Evolutionary conservation across 1,284 basidiomycete genomes (phyloP).

Genomic region (Cutaneotrichosporon sp.): DNA sequence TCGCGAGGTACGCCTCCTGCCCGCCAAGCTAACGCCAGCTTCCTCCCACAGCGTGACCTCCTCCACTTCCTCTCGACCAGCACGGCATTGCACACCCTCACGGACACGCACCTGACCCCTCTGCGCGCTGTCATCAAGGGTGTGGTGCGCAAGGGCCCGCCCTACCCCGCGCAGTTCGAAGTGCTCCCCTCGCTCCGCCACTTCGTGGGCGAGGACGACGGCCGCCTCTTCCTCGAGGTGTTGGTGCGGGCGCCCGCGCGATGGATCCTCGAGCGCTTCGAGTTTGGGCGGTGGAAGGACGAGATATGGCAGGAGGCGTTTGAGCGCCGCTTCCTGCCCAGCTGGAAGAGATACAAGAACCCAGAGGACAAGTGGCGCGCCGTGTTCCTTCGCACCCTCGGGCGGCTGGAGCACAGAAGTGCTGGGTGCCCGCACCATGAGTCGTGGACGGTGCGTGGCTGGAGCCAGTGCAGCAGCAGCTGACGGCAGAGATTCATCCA

Average conservation of each 20-base stretch:
- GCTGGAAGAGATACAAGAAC: conserved; percentile 44
- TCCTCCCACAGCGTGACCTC: conserved; percentile 36
- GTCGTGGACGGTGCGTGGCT: conserved; percentile 47
- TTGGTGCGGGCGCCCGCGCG: conserved; percentile 40
- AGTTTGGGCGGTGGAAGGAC: conserved; percentile 38
- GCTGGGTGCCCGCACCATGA: conserved; percentile 49
- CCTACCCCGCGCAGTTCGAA: conserved; percentile 40
- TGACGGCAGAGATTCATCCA: conserved; percentile 45
- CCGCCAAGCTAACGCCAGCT: conserved; percentile 21
- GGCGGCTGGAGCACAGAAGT: conserved; percentile 41
- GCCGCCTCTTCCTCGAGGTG: conserved; percentile 35
- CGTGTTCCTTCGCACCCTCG: conserved; percentile 40
- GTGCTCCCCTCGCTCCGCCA: conserved; percentile 37
- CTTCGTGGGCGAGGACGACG: conserved; percentile 29
- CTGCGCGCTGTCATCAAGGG: conserved; percentile 32
- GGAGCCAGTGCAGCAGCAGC: no score
- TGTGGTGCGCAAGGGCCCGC: conserved; percentile 28
- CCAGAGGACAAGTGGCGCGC: conserved; percentile 46
- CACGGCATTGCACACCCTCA: conserved; percentile 33
- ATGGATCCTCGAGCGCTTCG: conserved; percentile 48
- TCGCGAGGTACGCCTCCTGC: conserved; percentile 30
- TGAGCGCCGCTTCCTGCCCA: conserved; percentile 42
- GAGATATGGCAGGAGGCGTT: conserved; percentile 45
- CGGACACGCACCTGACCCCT: conserved; percentile 39
- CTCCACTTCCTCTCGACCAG: conserved; percentile 40